These are phyloP conservation scores for Beta lomatogona DNA, from an alignment of 179 eudicot species.

Conservation along the genomic window DNA sequence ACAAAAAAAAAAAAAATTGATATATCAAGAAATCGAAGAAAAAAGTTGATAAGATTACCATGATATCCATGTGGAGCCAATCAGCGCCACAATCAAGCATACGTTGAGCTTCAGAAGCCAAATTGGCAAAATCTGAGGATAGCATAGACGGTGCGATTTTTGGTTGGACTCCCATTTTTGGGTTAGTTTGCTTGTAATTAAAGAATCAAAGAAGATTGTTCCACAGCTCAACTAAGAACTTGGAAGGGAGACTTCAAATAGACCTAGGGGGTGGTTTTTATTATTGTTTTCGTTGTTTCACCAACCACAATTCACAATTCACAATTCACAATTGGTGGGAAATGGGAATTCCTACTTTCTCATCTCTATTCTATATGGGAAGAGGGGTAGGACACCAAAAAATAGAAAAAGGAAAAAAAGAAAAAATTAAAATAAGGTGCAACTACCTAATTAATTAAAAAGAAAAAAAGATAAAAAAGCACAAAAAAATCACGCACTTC, in stretches of 20 bases:
- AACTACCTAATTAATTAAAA: too few relatives aligned
- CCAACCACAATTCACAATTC: too few relatives aligned
- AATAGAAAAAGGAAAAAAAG: too few relatives aligned
- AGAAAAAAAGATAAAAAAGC: too few relatives aligned
- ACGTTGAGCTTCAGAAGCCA: constrained; percentile 87
- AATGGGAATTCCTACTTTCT: too few relatives aligned
- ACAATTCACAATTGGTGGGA: too few relatives aligned
- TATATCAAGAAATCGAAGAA: neutral
- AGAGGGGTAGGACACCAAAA: too few relatives aligned
- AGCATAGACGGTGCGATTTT: constrained; percentile 96
- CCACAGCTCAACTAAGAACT: neutral
- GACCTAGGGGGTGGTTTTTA: neutral
- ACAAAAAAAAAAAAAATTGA: neutral
- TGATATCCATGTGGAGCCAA: constrained; percentile 99
- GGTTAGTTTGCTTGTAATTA: neutral
- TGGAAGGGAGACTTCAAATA: neutral
- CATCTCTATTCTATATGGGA: too few relatives aligned
- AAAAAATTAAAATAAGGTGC: too few relatives aligned
- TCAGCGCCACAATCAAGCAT: constrained; percentile 87
- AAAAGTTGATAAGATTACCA: constrained; percentile 41
- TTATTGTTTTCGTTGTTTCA: neutral
- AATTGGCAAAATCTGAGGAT: constrained; percentile 87
- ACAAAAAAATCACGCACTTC: too few relatives aligned
- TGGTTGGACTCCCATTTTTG: constrained; percentile 47
- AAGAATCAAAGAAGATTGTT: neutral